These are phyloP conservation scores for Fusarium globosum DNA, from an alignment of 2,329 filamentous ascomycete species.

Conservation along the genomic window DNA sequence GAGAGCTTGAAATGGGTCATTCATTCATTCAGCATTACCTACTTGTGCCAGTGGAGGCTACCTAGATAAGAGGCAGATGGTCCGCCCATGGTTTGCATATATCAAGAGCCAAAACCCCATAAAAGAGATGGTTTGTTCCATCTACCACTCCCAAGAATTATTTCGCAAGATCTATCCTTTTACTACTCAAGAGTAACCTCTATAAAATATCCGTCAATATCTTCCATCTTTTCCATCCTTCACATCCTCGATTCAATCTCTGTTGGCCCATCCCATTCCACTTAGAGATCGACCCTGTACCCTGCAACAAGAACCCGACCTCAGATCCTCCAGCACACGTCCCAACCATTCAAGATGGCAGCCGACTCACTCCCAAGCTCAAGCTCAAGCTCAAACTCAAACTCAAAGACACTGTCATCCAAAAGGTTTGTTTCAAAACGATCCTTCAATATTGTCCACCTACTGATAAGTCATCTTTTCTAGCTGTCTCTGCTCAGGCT, in stretches of 20 bases:
- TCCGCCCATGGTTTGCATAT: not conserved
- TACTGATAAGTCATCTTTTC: not conserved
- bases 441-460: not conserved
- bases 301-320: not conserved
- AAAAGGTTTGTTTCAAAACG: not conserved
- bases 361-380: not conserved
- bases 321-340: not conserved
- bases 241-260: not conserved
- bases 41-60: not conserved
- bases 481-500: not conserved
- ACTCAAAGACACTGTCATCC: not conserved
- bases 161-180: not conserved
- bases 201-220: not conserved
- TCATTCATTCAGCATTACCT: not conserved
- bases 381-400: not conserved
- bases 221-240: not conserved
- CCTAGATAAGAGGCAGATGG: not conserved
- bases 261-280: not conserved
- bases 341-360: not conserved
- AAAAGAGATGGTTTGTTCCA: not conserved
- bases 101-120: not conserved
- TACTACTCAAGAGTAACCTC: not conserved
- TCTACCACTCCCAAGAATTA: not conserved
- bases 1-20: constrained; percentile 5
- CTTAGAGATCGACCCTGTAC: not conserved